Base-by-base conservation (phyloP, 306 rosid genomes). In the Malus sieversii region DNA sequence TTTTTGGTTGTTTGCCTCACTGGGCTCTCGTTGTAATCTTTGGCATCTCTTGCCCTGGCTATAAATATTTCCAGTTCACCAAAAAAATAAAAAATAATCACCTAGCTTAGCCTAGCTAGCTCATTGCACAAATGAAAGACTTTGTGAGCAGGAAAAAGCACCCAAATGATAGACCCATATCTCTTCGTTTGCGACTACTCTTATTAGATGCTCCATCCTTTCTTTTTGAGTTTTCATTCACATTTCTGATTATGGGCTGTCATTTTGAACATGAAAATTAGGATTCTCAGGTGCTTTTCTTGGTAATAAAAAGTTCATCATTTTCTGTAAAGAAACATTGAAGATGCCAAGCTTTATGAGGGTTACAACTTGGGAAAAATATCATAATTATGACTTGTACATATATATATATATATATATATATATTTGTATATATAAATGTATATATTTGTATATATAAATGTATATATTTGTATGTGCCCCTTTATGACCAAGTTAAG, bases 321-420 rank as follows among this genome's bases (percentile, higher is more conserved):
- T 46, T 46, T 46, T 46, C 18, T 46, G 53, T 46, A 46, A 46
- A 46, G 53, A 46, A 14, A 79, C 58, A 75, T 63, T 61, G 78
- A 78, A 82, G 83, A 87, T 86, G 90, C 86, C 76, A 82, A 82
- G 83, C 70, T 84, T 83, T 76, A 80, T 18, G 81, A 82, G 53
- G 53, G 79, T 44, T 82, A 68, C 81, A 80, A 78, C 78, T 82
- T 76, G 68, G 60, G 65, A 72, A 42, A 78, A 71, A 64, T 10
- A 51, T 15, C 42, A 48, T 70, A 42, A 25, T 40, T 51, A 44
- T 40, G 70, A 35, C 8, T 35, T 35, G 38, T 33, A 33, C 38
- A 3, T 5, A 6, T 40, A 40, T 40, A 40, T 40, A 40, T 40
- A 40, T 2, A 40, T 9, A 10, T 40, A 67, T 61, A 80, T 79